Evolutionary conservation across 257 asterid species (phyloP), one percentile per base, ranked within the genome.

Genomic region (Penstemon barbatus): DNA sequence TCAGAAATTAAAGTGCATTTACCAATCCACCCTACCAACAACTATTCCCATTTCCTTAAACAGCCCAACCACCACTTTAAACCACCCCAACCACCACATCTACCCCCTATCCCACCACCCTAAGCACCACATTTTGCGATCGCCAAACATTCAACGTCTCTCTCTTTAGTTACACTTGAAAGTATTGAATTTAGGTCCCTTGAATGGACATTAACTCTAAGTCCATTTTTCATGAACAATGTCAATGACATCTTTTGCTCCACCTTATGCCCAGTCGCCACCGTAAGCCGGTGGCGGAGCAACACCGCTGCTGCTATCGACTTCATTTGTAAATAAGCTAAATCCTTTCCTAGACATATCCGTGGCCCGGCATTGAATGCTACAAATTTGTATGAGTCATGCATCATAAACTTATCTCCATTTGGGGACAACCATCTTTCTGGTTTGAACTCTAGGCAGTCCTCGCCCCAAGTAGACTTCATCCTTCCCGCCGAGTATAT

Each of bases 331-430:
- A 91, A 63, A 62, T 85, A 91, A 0, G 98, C 98, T 81, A 91
- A 64, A 66, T 91, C 98, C 76, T 83, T 89, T n/a, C 98, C 98
- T 5, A 91, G 65, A 25, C 98, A 92, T 8, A 87, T 82, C 12
- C 98, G 71, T 9, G 98, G 98, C 19, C 98, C 98, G 4, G 97
- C 98, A 63, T 92, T 92, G 71, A 92, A 92, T 40, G 98, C 89
- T 15, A 92, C 97, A 45, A 89, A 92, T 76, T 83, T 87, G 78
- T 81, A 92, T 0, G 89, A 74, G 45, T 92, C 97, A n/a, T 92
- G 96, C 80, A 69, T 76, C 54, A 79, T 68, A n/a, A 92, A 86
- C 61, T 74, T 77, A 37, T 74, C 75, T 7, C 85, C 81, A 8
- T 80, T 75, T 0, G 72, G 55, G 4, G 85, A 77, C 58, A 92